phyloP scores from a whole-genome alignment of 306 rosid species.

The Sindora glabra region DNA sequence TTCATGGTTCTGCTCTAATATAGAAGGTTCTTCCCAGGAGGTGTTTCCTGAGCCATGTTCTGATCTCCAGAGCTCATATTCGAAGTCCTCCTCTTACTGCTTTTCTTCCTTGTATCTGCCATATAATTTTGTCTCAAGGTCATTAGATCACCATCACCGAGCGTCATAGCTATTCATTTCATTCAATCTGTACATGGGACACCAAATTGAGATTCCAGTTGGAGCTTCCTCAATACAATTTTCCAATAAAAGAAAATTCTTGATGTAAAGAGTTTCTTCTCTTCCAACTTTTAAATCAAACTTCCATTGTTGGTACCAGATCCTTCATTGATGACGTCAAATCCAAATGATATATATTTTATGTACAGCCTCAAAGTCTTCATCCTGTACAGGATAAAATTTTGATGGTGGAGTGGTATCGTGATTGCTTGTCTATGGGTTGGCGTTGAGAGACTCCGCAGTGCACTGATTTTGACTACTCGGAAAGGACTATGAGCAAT shows the following conservation, averaged over 20 bases:
- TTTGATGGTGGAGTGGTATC: not conserved
- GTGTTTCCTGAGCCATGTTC: constrained; percentile 74
- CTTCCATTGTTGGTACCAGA: too few relatives aligned
- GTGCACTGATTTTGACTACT: not conserved
- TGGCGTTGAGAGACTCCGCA: not conserved
- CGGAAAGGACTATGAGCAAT: not conserved
- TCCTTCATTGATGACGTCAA: too few relatives aligned
- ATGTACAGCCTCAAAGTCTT: too few relatives aligned
- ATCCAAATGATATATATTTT: too few relatives aligned
- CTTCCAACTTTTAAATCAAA: too few relatives aligned
- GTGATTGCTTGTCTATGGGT: not conserved
- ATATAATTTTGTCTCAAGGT: constrained; percentile 15
- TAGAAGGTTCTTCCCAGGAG: constrained; percentile 45
- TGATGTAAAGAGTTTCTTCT: too few relatives aligned
- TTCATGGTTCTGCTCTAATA: constrained; percentile 75
- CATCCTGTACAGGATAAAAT: not conserved
- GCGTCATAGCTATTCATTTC: too few relatives aligned
- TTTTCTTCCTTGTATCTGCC: constrained; percentile 9
- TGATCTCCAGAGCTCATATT: constrained; percentile 24
- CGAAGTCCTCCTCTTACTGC: constrained; percentile 22
- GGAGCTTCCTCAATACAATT: too few relatives aligned
- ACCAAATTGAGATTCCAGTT: too few relatives aligned
- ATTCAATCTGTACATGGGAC: too few relatives aligned
- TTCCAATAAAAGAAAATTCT: too few relatives aligned
- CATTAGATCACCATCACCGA: too few relatives aligned